These are phyloP conservation scores for Coemansia sp. DNA, from an alignment of 192 early-diverging fungal genomes.

Conservation along the genomic window DNA sequence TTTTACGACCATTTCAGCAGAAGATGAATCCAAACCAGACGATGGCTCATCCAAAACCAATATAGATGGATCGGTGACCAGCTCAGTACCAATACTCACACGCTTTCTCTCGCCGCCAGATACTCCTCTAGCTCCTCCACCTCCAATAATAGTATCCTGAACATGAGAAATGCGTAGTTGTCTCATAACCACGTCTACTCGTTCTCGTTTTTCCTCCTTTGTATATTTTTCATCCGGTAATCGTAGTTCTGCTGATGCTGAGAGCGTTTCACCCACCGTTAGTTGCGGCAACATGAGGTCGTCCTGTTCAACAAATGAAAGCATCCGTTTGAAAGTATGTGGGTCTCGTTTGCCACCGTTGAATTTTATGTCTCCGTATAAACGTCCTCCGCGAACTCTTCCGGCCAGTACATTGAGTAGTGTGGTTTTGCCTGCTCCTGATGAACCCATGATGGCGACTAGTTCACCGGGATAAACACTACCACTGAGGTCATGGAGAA, in stretches of 20 bases:
- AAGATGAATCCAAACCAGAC: conserved; percentile 58
- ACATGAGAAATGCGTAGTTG: conserved; percentile 55
- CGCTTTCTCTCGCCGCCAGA: conserved; percentile 39
- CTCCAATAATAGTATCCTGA: conserved; percentile 43
- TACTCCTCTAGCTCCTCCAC: conserved; percentile 17
- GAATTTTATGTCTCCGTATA: conserved; percentile 44
- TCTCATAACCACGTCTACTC: conserved; percentile 57
- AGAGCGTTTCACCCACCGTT: conserved; percentile 68
- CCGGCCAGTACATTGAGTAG: conserved; percentile 68
- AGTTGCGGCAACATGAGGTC: conserved; percentile 42
- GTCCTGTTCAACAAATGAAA: conserved; percentile 28
- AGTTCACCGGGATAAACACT: conserved; percentile 60
- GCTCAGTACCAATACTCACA: conserved; percentile 17
- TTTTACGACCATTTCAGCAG: conserved; percentile 50
- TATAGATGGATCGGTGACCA: too few relatives aligned
- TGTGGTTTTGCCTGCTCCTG: conserved; percentile 80
- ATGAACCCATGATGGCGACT: conserved; percentile 71
- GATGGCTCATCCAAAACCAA: too few relatives aligned
- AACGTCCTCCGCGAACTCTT: conserved; percentile 47
- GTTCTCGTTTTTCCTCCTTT: conserved; percentile 30
- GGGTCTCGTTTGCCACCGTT: conserved; percentile 27
- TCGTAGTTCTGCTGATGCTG: conserved; percentile 61
- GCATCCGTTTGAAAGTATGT: conserved; percentile 13
- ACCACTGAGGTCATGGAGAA: conserved; percentile 64
- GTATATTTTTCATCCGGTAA: conserved; percentile 50